Base-by-base conservation (phyloP, 495 filamentous ascomycete species). In the Lasiosphaeria miniovina region DNA sequence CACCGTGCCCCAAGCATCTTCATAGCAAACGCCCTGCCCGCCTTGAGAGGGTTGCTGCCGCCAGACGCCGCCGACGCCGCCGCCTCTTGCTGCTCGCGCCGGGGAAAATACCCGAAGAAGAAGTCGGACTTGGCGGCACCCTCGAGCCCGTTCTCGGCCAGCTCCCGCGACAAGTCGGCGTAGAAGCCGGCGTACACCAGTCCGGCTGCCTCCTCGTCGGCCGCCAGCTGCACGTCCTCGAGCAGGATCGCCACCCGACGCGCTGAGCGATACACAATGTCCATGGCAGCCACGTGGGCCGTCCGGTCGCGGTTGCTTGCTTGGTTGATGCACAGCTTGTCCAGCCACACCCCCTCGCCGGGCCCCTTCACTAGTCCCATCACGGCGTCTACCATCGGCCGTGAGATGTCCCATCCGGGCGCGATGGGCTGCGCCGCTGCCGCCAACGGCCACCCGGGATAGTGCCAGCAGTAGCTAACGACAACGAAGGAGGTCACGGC, bases 241-340 rank as follows among this genome's bases (percentile, higher is more conserved):
- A 70, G 52, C 34, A 67, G 45, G n/a, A 70, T 67, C 2, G 52
- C 57, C 8, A 65, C 33, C 0, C 64, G 57, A 4, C 67, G 53
- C 8, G 67, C 67, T 0, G 67, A 56, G 31, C 52, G 64, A 45
- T 70, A 73, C 32, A 69, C 65, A 40, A 58, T 34, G 46, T 71
- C 61, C 67, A 73, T 75, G 38, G 59, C 50, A 9, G 61, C 71
- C 11, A 73, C 65, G 32, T 71, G 66, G 2, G 54, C 41, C 0
- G 32, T 50, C 36, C 70, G 74, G 48, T 75, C 66, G 0, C 8
- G 57, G 10, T 59, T 61, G 45, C 70, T 57, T 3, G 7, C 36
- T 35, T 75, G 71, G 59, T 72, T 66, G 61, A 74, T 75, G 54
- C 71, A 74, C 36, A 73, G 58, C 41, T 65, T 60, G 41, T 74